phyloP scores from a whole-genome alignment of 2,329 filamentous ascomycete species.

The Talaromyces rugulosus region DNA sequence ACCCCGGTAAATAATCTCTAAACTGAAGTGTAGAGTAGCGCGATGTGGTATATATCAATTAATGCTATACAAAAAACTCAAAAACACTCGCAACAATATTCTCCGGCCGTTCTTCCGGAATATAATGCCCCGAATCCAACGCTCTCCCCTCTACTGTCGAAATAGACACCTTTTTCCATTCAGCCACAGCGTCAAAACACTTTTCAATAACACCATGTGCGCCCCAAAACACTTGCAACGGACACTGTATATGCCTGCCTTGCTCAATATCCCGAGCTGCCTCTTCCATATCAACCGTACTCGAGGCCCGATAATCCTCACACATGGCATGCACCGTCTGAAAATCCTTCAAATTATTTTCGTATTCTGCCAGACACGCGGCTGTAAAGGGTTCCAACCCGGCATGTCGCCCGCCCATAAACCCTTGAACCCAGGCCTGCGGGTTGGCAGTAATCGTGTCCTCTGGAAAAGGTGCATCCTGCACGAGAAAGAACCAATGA shows the following conservation, averaged over 20 bases:
- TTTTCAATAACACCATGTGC: constrained; percentile 46
- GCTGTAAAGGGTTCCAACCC: constrained; percentile 30
- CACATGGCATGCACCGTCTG: constrained; percentile 48
- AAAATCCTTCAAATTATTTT: constrained; percentile 37
- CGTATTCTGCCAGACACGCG: constrained; percentile 40
- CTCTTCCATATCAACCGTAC: constrained; percentile 51
- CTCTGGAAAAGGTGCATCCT: constrained; percentile 50
- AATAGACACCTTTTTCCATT: constrained; percentile 48
- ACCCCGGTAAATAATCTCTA: no score
- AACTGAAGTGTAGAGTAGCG: neutral
- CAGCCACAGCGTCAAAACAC: constrained; percentile 46
- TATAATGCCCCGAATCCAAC: constrained; percentile 48
- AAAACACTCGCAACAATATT: constrained; percentile 41
- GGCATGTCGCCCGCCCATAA: constrained; percentile 35
- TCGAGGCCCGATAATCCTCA: constrained; percentile 54
- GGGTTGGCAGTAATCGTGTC: constrained; percentile 40
- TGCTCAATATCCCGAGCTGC: constrained; percentile 42
- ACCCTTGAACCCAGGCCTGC: constrained; percentile 39
- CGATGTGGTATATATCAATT: neutral
- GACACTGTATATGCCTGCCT: constrained; percentile 43
- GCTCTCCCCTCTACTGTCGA: constrained; percentile 35
- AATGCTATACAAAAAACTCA: constrained; percentile 31
- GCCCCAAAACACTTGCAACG: constrained; percentile 51
- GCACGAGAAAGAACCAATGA: constrained; percentile 59
- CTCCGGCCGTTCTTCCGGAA: constrained; percentile 50